Conservation (phyloP, 1,139 yeast species). For the Candida glucosophila region DNA sequence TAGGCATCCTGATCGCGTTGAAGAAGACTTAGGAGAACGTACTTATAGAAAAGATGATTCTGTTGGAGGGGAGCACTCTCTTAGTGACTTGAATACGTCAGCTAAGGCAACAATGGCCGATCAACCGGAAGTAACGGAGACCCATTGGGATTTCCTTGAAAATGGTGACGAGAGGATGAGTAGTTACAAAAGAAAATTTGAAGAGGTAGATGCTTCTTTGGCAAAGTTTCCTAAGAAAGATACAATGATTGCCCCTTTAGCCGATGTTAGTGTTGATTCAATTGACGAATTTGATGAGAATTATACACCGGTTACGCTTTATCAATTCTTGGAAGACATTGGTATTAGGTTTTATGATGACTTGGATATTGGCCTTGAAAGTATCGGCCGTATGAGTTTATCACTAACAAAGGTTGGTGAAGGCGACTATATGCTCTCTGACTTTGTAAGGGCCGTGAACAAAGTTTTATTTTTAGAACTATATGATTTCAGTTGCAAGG, state of each 20-base stretch:
- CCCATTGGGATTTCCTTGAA: no score
- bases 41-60: no score
- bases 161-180: no score
- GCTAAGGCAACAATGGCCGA: no score
- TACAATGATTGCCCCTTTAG: constrained; percentile 15
- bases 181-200: no score
- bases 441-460: constrained; percentile 23
- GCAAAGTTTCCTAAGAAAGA: constrained; percentile 1
- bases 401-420: constrained; percentile 11
- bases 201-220: no score
- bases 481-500: constrained; percentile 45
- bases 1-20: no score
- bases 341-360: constrained; percentile 47
- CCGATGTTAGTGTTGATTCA: constrained; percentile 14
- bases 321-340: constrained; percentile 37
- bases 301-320: constrained; percentile 27
- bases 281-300: constrained; percentile 8
- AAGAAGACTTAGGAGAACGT: no score
- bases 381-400: constrained; percentile 16
- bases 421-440: constrained; percentile 11
- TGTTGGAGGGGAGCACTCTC: no score
- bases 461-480: constrained; percentile 35
- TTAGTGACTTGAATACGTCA: no score
- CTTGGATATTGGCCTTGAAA: constrained; percentile 28
- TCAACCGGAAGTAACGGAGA: no score